These are phyloP conservation scores for Boeremia lycopersici DNA, from an alignment of 2,329 filamentous ascomycete species.

Conservation along the genomic window DNA sequence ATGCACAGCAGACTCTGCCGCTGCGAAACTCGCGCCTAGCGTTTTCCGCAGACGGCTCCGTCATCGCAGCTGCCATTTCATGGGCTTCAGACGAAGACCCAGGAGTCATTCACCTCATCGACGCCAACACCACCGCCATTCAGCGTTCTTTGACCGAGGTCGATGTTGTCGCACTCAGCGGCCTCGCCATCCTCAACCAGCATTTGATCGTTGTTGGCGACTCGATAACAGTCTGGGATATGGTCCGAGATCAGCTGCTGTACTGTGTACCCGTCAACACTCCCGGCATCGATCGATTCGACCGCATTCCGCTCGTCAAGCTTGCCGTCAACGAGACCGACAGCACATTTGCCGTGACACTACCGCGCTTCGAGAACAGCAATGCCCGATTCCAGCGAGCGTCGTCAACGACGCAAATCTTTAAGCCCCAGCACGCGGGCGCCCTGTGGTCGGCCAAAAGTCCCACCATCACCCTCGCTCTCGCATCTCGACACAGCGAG, in stretches of 20 bases:
- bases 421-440: constrained; percentile 64
- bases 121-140: constrained; percentile 71
- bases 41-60: constrained; percentile 64
- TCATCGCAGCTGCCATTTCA: constrained; percentile 42
- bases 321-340: constrained; percentile 71
- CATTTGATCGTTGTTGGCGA: constrained; percentile 78
- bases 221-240: constrained; percentile 78
- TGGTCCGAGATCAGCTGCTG: constrained; percentile 76
- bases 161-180: constrained; percentile 68
- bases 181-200: constrained; percentile 73
- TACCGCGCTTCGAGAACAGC: constrained; percentile 45
- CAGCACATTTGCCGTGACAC: constrained; percentile 51
- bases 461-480: constrained; percentile 65
- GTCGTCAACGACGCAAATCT: constrained; percentile 65
- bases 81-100: constrained; percentile 52
- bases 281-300: constrained; percentile 38
- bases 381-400: constrained; percentile 47
- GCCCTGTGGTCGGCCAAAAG: constrained; percentile 64
- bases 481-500: constrained; percentile 67
- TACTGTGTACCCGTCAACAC: constrained; percentile 65
- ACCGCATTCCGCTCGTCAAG: constrained; percentile 56
- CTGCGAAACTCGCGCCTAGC: constrained; percentile 67
- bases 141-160: constrained; percentile 71
- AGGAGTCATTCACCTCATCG: constrained; percentile 75
- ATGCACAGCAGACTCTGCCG: constrained; percentile 35